Conservation (phyloP, 495 filamentous ascomycete species). For the Amphirosellinia nigrospora region DNA sequence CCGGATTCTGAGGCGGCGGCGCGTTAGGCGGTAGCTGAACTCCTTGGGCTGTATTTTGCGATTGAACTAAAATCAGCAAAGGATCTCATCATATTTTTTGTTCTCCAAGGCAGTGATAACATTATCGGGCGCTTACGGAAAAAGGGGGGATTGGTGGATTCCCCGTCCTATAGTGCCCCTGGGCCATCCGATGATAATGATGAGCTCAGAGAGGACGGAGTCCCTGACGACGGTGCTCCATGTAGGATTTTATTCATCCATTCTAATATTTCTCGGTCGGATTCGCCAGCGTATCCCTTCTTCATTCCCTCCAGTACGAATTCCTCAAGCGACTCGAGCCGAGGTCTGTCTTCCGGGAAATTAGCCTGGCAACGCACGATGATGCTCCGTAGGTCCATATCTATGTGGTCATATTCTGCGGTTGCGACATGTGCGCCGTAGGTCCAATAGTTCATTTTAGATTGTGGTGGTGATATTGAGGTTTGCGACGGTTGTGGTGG, state of each 20-base stretch:
- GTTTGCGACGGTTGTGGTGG: not conserved
- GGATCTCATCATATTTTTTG: not conserved
- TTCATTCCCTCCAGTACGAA: not conserved
- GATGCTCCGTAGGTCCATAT: not conserved
- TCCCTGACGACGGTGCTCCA: not conserved
- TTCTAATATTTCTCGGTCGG: not conserved
- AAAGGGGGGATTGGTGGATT: not conserved
- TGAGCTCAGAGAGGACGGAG: not conserved
- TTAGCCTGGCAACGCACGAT: slow-evolving; percentile 4
- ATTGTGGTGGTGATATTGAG: not conserved
- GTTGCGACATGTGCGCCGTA: not conserved
- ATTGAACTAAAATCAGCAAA: not conserved
- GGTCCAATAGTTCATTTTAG: not conserved
- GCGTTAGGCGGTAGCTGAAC: not conserved
- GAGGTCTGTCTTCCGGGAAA: not conserved
- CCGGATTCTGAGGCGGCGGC: not conserved
- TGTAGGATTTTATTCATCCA: not conserved
- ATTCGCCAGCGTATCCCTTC: not conserved
- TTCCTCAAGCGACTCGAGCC: not conserved
- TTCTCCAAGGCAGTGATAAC: not conserved
- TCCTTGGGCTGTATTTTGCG: not conserved
- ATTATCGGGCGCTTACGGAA: not conserved
- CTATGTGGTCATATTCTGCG: not conserved
- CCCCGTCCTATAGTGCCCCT: not conserved
- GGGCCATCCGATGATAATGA: not conserved